Evolutionary conservation across 169 alveolate species (phyloP).

Genomic region (Plasmodium malariae): DNA sequence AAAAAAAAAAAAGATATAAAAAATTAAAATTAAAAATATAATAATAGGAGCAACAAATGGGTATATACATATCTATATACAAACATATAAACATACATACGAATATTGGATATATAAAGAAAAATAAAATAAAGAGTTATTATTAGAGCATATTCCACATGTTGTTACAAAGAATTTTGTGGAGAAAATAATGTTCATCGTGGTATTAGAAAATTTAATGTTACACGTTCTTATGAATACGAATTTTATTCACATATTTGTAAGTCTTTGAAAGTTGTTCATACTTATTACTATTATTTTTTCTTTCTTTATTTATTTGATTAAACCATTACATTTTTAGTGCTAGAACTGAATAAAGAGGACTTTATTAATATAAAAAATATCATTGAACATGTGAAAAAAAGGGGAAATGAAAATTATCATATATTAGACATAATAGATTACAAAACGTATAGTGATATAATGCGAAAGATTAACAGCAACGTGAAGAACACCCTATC

Average conservation of each 20-base stretch:
- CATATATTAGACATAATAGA: slow-evolving; percentile 61
- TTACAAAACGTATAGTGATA: slow-evolving; percentile 24
- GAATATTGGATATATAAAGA: neutral
- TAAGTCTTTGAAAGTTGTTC: too few relatives aligned
- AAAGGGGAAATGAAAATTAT: slow-evolving; percentile 5
- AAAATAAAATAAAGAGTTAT: neutral
- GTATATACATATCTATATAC: too few relatives aligned
- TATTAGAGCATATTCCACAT: too few relatives aligned
- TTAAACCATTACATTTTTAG: slow-evolving; percentile 8
- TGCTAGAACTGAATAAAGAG: slow-evolving; percentile 39
- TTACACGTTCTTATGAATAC: too few relatives aligned
- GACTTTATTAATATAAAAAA: slow-evolving; percentile 50
- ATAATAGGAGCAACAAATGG: too few relatives aligned
- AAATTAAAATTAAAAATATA: too few relatives aligned
- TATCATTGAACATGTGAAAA: slow-evolving; percentile 48
- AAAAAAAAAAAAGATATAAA: neutral
- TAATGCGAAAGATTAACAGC: slow-evolving; percentile 28
- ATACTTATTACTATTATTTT: neutral
- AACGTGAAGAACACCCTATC: slow-evolving; percentile 37
- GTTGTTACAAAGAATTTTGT: too few relatives aligned
- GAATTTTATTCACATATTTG: too few relatives aligned
- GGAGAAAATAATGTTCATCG: too few relatives aligned
- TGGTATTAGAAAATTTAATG: too few relatives aligned
- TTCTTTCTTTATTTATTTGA: neutral
- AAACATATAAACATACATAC: neutral